Base-by-base conservation (phyloP, 306 rosid genomes). In the Glycyrrhiza uralensis region DNA sequence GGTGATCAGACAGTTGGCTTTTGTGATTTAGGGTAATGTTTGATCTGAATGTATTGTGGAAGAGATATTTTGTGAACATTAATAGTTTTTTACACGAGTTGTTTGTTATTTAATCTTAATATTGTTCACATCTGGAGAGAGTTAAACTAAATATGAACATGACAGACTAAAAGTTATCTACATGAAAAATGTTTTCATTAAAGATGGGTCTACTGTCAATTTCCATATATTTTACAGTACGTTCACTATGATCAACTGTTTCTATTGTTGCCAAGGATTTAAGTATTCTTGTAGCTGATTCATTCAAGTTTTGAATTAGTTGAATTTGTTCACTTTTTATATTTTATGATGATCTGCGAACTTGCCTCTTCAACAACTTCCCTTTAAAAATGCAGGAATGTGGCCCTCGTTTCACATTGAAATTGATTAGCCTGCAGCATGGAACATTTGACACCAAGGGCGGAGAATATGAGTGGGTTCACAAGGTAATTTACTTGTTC, bases 381-480 rank as follows among this genome's bases (percentile, higher is more conserved):
- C 18, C 20, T 12, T 64, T 41, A 38, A 77, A 46, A 20, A 30
- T 69, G 76, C 86, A 91, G 97, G 99, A 94, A 65, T 91, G 97
- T 32, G 97, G 97, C 63, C 97, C 99, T 54, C 87, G 95, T 20
- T 94, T 94, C 83, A 91, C 96, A 3, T 76, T 94, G 82, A 94
- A 91, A 75, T 79, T 94, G 71, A 74, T 82, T 72, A 89, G 86
- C 74, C 64, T 94, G 83, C 97, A 94, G 82, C 88, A 89, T 24
- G 96, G 96, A 65, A 89, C 97, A n/a, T 94, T 89, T 56, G 96
- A 86, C 75, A 75, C 91, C 0, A 85, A 84, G 81, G 89, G 97
- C 24, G 97, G 97, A 62, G 99, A 94, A 65, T 94, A 71, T 74
- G 96, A 91, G 68, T 91, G 97, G 99, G 95, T 86, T 79, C 99